Base-by-base conservation (phyloP, 1,139 yeast species). In the Saccharomyces uvarum region DNA sequence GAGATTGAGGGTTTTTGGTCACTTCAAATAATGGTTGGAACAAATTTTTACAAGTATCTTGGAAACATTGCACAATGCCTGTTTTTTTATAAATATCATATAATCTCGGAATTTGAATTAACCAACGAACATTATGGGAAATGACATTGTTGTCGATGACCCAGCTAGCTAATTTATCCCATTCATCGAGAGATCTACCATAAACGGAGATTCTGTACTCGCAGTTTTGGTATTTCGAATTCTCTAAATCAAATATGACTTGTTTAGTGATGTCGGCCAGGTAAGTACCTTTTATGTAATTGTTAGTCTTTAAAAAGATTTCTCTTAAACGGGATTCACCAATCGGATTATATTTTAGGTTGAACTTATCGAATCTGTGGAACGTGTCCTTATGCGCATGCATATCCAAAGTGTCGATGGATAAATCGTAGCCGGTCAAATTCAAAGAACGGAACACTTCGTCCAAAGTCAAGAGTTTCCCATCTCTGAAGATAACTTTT, bases 341-440 rank as follows among this genome's bases (percentile, higher is more conserved):
- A 65, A 95, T 87, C 21, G 99, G 99, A 67, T 95, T 95, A 75
- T 95, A 95, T 72, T 95, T 95, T 73, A 95, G 78, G 70, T 95
- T 95, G 78, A 95, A 95, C 73, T 95, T 95, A 73, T 95, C 99
- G 68, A 95, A 95, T 65, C 99, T 80, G 72, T 95, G 99, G 79
- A 95, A 95, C 0, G 98, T 86, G 68, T 95, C 99, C 59, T 93
- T 88, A 70, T 95, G 99, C 2, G 99, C 97, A 72, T 95, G 99
- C 99, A 95, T 95, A 72, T 95, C 99, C 62, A 95, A 79, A 1
- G 99, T 93, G 67, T 95, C 99, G 65, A 95, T 93, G 55, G 96
- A 87, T 59, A 95, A 76, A 69, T 95, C 99, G 69, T 95, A 95
- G 0, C 97, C 98, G 0, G 96, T 85, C 59, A 95, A 77, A 55